Evolutionary conservation across 163 green algal species (phyloP).

Genomic region (Chloromonas sp.): DNA sequence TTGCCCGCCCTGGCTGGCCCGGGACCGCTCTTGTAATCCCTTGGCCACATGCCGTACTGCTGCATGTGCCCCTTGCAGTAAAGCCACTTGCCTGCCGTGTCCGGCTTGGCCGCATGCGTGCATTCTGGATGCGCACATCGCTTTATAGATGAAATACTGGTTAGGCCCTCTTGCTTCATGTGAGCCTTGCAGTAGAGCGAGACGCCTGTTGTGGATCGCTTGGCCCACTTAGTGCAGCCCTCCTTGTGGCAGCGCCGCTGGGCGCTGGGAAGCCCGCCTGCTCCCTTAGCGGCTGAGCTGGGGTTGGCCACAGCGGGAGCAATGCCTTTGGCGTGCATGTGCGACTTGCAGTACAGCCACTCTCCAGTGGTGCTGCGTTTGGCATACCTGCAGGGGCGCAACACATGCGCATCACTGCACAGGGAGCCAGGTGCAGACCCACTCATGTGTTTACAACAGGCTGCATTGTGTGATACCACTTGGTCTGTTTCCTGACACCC

Average conservation of each 20-base stretch:
- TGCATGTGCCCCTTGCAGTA: slow-evolving; percentile 19
- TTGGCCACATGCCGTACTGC: slow-evolving; percentile 10
- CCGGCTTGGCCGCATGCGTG: slow-evolving; percentile 5
- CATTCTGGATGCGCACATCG: slow-evolving; percentile 4
- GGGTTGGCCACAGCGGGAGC: background rate
- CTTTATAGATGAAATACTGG: background rate
- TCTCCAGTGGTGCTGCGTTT: no score
- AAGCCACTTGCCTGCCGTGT: slow-evolving; percentile 4
- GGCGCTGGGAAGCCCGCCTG: background rate
- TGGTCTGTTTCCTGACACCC: no score
- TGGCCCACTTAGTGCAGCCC: slow-evolving; percentile 7
- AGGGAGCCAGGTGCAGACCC: no score
- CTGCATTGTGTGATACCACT: no score
- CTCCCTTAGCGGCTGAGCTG: no score
- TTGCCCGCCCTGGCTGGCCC: background rate
- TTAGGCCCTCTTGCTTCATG: slow-evolving; percentile 6
- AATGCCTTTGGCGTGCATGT: background rate
- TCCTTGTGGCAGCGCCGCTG: slow-evolving; percentile 1
- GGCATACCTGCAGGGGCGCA: no score
- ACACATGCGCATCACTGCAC: no score
- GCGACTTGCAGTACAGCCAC: background rate
- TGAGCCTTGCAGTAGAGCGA: slow-evolving; percentile 15
- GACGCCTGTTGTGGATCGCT: background rate
- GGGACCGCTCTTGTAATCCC: slow-evolving; percentile 3
- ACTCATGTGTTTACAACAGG: no score